Evolutionary conservation across 2,329 filamentous ascomycete genomes (phyloP).

Genomic region (Elsinoe fawcettii): DNA sequence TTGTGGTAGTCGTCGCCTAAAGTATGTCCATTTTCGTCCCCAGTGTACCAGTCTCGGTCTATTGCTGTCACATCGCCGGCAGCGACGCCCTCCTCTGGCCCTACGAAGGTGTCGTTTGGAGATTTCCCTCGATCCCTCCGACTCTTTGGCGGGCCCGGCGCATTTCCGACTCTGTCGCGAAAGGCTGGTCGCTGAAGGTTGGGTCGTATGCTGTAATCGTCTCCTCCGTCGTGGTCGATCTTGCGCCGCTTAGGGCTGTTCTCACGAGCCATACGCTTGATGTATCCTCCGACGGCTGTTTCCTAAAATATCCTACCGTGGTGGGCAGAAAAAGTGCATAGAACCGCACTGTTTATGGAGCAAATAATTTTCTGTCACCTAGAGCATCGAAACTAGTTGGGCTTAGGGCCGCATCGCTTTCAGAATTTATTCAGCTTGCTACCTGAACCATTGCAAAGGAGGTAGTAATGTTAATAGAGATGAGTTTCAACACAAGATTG

Average conservation of each 20-base stretch:
- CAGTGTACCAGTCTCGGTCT: constrained; percentile 88
- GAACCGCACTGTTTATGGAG: too few relatives aligned
- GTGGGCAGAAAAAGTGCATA: too few relatives aligned
- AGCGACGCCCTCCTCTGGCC: constrained; percentile 50
- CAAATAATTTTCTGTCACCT: too few relatives aligned
- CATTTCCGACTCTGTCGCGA: constrained; percentile 20
- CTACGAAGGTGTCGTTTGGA: constrained; percentile 52
- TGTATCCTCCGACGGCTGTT: neutral
- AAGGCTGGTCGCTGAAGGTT: constrained; percentile 28
- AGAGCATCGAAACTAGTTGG: too few relatives aligned
- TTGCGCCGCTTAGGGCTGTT: constrained; percentile 58
- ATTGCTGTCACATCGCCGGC: constrained; percentile 66
- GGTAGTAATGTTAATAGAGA: too few relatives aligned
- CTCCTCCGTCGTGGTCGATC: constrained; percentile 52
- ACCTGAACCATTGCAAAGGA: too few relatives aligned
- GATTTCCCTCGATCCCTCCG: constrained; percentile 27
- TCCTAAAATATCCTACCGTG: too few relatives aligned
- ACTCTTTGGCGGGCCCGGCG: constrained; percentile 31
- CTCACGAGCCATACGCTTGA: constrained; percentile 29
- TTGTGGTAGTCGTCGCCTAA: constrained; percentile 92
- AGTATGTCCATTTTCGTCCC: constrained; percentile 75
- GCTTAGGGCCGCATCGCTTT: too few relatives aligned
- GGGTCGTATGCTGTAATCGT: constrained; percentile 45
- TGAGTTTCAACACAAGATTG: too few relatives aligned
- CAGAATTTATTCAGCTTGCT: too few relatives aligned